Conservation (phyloP, 2,329 filamentous ascomycete genomes). For the Claviceps lovelessii region DNA sequence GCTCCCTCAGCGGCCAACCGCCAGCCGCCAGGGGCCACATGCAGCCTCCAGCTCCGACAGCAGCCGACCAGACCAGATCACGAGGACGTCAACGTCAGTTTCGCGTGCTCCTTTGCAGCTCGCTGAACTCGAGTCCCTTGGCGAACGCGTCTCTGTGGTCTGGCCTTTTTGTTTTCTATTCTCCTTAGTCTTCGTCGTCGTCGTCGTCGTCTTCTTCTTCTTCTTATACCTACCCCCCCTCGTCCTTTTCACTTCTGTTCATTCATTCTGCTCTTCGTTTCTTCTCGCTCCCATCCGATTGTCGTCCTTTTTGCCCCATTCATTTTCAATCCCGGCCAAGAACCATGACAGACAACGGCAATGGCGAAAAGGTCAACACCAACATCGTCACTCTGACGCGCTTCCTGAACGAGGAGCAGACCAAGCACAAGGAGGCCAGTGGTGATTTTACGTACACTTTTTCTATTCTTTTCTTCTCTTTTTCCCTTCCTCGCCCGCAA, state of each 20-base stretch:
- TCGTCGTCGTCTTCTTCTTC: background rate
- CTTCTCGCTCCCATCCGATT: background rate
- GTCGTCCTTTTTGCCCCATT: background rate
- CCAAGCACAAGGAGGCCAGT: slow-evolving; percentile 83
- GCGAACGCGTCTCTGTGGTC: background rate
- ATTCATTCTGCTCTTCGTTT: background rate
- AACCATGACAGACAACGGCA: slow-evolving; percentile 24
- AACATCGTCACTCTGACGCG: slow-evolving; percentile 91
- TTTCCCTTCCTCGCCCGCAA: too few relatives aligned
- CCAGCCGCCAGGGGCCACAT: too few relatives aligned
- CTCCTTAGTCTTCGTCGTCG: background rate
- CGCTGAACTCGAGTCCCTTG: background rate
- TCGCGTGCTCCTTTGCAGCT: background rate
- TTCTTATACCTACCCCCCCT: background rate
- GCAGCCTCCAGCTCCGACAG: background rate
- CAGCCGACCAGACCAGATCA: background rate
- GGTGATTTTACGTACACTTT: slow-evolving; percentile 85
- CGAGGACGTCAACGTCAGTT: background rate
- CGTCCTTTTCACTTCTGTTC: background rate
- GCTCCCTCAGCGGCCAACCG: background rate
- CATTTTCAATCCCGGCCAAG: background rate
- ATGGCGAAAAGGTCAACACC: slow-evolving; percentile 74
- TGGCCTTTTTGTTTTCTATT: background rate
- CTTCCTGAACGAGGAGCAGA: slow-evolving; percentile 91
- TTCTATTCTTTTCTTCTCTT: slow-evolving; percentile 6